Conservation (phyloP, 805 yeast genomes). For the Cyberlindnera euphorbiae region DNA sequence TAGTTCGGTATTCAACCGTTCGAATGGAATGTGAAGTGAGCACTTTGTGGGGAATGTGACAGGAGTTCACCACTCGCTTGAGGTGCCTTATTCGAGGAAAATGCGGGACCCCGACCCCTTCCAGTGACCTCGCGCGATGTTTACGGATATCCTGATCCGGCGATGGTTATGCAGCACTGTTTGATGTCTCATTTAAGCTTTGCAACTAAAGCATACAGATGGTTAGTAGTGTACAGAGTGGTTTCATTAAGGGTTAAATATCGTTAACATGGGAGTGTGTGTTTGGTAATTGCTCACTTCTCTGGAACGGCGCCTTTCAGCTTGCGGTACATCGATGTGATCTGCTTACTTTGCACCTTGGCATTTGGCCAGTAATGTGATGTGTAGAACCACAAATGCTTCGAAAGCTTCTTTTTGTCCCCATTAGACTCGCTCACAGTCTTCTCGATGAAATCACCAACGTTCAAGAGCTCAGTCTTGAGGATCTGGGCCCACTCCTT, state of each 20-base stretch:
- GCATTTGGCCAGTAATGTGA: conserved; percentile 79
- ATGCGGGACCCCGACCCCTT: too few relatives aligned
- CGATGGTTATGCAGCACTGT: not conserved
- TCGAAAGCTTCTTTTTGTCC: conserved; percentile 39
- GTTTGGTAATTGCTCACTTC: not conserved
- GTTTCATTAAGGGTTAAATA: too few relatives aligned
- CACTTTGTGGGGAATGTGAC: too few relatives aligned
- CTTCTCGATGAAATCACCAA: conserved; percentile 66
- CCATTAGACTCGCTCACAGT: conserved; percentile 26
- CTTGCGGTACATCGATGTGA: conserved; percentile 72
- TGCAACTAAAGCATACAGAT: too few relatives aligned
- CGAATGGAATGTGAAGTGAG: too few relatives aligned
- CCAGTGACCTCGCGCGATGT: too few relatives aligned
- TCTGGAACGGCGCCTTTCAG: conserved; percentile 29
- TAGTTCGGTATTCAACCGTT: too few relatives aligned
- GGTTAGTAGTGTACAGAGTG: too few relatives aligned
- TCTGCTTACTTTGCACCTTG: conserved; percentile 66
- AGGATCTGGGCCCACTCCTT: conserved; percentile 73
- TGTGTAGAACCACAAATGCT: conserved; percentile 82
- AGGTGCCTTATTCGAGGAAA: too few relatives aligned
- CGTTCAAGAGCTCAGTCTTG: conserved; percentile 59
- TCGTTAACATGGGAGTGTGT: too few relatives aligned
- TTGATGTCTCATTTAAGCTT: too few relatives aligned
- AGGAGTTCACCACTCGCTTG: too few relatives aligned
- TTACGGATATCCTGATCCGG: conserved; percentile 1